phyloP scores from a whole-genome alignment of 495 filamentous ascomycete species.

The Jackrogersella minutella region DNA sequence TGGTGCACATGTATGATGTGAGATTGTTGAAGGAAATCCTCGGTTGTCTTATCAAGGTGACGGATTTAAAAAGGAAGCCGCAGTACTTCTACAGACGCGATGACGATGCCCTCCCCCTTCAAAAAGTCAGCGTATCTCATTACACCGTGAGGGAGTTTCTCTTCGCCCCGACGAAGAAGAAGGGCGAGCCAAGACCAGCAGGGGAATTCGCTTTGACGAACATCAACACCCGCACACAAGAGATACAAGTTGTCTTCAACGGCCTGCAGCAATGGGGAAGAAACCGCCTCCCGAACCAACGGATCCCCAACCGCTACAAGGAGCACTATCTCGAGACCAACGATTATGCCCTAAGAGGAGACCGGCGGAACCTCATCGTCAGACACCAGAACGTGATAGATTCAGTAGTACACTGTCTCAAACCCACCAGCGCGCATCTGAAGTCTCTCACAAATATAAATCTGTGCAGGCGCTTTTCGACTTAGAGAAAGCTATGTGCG shows the following conservation, averaged over 20 bases:
- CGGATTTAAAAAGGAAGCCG: constrained; percentile 8
- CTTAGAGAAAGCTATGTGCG: constrained; percentile 22
- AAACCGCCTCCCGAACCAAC: neutral
- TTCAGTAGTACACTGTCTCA: constrained; percentile 20
- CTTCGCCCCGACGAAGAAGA: constrained; percentile 24
- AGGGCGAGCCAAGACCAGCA: constrained; percentile 17
- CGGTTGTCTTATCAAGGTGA: constrained; percentile 42
- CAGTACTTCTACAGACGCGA: constrained; percentile 4
- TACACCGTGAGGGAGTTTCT: constrained; percentile 49
- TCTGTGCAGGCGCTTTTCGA: constrained; percentile 1
- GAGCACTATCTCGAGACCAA: constrained; percentile 34
- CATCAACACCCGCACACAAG: constrained; percentile 18
- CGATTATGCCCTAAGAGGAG: constrained; percentile 10
- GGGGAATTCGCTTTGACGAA: constrained; percentile 34
- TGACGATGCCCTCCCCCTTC: constrained; percentile 9
- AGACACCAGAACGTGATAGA: constrained; percentile 6
- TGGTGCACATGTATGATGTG: constrained; percentile 27
- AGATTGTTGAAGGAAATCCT: constrained; percentile 36
- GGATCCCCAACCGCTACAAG: constrained; percentile 30
- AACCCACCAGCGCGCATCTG: neutral
- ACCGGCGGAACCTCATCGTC: constrained; percentile 16
- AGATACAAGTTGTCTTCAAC: constrained; percentile 37
- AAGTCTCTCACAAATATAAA: constrained; percentile 1
- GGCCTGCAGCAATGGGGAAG: constrained; percentile 27
- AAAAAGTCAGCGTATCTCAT: constrained; percentile 40